phyloP scores from a whole-genome alignment of 805 yeast genomes.

The Cyberlindnera bimundalis region DNA sequence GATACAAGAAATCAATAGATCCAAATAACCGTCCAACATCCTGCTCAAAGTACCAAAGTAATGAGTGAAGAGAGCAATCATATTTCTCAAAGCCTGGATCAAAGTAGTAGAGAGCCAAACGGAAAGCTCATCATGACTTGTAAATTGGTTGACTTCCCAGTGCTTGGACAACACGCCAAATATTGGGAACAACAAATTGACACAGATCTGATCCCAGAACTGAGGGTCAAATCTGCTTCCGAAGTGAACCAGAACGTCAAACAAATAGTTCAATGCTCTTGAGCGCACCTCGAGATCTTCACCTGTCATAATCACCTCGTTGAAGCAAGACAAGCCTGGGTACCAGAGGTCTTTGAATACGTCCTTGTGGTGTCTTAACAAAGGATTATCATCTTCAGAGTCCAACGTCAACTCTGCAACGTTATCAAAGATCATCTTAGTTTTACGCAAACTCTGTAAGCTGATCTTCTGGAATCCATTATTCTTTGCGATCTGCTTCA shows the following conservation, averaged over 20 bases:
- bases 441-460: constrained; percentile 73
- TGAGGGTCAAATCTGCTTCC: constrained; percentile 72
- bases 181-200: constrained; percentile 81
- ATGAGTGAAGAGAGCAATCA: constrained; percentile 78
- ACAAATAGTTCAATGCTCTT: constrained; percentile 76
- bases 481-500: constrained; percentile 81
- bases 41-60: constrained; percentile 75
- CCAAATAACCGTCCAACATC: constrained; percentile 75
- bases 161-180: constrained; percentile 74
- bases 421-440: constrained; percentile 57
- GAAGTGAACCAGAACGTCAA: constrained; percentile 73
- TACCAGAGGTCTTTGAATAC: constrained; percentile 67
- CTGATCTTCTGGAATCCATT: constrained; percentile 76
- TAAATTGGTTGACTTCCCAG: constrained; percentile 67
- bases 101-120: constrained; percentile 97
- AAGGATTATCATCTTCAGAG: constrained; percentile 20
- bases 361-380: constrained; percentile 35
- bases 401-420: constrained; percentile 46
- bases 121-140: constrained; percentile 77
- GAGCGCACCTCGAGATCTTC: constrained; percentile 94
- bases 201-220: constrained; percentile 83
- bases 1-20: constrained; percentile 77
- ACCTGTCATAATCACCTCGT: constrained; percentile 88
- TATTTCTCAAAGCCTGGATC: constrained; percentile 88
- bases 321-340: constrained; percentile 81